Percentiles rank a stretch among this genome's conserved stretches.
Conservation (phyloP, 768 basidiomycete species). For the Panus rudis region DNA sequence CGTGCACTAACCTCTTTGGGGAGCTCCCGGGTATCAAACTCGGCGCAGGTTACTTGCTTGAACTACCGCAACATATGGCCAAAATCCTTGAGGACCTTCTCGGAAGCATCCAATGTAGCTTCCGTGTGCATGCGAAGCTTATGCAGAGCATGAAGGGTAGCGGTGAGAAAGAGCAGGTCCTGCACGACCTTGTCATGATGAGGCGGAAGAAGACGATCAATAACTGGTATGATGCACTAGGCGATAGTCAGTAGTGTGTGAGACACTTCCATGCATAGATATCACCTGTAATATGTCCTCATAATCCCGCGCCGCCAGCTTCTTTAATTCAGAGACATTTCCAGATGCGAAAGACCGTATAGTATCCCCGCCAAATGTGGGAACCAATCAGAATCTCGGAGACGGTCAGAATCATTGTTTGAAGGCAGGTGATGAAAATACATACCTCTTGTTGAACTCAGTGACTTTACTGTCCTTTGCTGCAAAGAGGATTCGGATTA, state of each 20-base stretch:
- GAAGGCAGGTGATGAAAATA: background rate
- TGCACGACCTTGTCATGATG: constrained; percentile 14
- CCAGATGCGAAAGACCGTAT: constrained; percentile 16
- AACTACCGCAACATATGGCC: constrained; percentile 20
- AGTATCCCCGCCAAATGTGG: constrained; percentile 18
- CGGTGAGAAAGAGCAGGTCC: constrained; percentile 5
- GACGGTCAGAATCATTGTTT: background rate
- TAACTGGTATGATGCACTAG: constrained; percentile 30
- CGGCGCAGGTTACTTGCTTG: constrained; percentile 15
- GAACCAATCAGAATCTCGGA: constrained; percentile 13
- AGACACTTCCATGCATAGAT: background rate
- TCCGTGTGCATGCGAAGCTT: constrained; percentile 30
- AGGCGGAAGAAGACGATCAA: constrained; percentile 30
- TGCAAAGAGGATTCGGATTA: constrained; percentile 25
- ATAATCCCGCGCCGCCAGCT: constrained; percentile 4
- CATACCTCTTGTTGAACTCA: constrained; percentile 21
- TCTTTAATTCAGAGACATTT: constrained; percentile 14
- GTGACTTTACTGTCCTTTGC: constrained; percentile 10
- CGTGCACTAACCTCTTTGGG: constrained; percentile 18
- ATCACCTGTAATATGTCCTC: constrained; percentile 15
- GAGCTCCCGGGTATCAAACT: constrained; percentile 21
- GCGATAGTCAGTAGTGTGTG: background rate
- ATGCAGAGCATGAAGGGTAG: constrained; percentile 28
- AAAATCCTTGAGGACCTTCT: constrained; percentile 11
- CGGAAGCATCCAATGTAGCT: constrained; percentile 14